Percentiles rank a stretch among this genome's conserved stretches.
phyloP scores from a whole-genome alignment of 2,329 filamentous ascomycete genomes.

The Calonectria ilicicola region DNA sequence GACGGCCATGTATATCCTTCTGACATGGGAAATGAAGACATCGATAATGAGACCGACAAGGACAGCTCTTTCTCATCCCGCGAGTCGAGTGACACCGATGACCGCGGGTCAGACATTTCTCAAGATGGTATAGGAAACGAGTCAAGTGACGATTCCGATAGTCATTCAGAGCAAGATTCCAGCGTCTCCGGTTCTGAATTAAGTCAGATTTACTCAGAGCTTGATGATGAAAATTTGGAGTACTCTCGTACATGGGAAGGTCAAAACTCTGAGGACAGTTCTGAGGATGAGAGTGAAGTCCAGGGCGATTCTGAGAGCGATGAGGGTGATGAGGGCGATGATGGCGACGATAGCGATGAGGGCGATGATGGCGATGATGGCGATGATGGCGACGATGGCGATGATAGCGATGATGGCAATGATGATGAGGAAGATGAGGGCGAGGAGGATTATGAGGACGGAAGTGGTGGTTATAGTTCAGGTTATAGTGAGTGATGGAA shows the following conservation, averaged over 20 bases:
- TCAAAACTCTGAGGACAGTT: not conserved
- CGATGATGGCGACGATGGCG: not conserved
- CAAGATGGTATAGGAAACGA: too few relatives aligned
- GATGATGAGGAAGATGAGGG: not conserved
- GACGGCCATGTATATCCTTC: too few relatives aligned
- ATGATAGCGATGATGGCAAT: not conserved
- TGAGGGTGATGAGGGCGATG: not conserved
- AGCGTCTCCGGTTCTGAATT: not conserved
- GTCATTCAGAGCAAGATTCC: not conserved
- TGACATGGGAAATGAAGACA: too few relatives aligned
- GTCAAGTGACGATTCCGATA: not conserved
- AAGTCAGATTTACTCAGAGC: not conserved
- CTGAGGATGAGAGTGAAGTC: too few relatives aligned
- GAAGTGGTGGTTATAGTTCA: not conserved
- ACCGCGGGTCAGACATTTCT: not conserved
- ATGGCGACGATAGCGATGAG: not conserved
- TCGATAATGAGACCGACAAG: not conserved
- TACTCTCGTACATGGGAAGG: not conserved
- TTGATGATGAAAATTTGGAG: not conserved
- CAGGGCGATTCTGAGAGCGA: not conserved
- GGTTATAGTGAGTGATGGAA: not conserved
- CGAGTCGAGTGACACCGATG: not conserved
- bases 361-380: not conserved
- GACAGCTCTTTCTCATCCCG: not conserved
- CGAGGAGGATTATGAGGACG: not conserved